These are phyloP conservation scores for Salmacisia buchloeana DNA, from an alignment of 1,284 basidiomycete genomes.

Conservation along the genomic window DNA sequence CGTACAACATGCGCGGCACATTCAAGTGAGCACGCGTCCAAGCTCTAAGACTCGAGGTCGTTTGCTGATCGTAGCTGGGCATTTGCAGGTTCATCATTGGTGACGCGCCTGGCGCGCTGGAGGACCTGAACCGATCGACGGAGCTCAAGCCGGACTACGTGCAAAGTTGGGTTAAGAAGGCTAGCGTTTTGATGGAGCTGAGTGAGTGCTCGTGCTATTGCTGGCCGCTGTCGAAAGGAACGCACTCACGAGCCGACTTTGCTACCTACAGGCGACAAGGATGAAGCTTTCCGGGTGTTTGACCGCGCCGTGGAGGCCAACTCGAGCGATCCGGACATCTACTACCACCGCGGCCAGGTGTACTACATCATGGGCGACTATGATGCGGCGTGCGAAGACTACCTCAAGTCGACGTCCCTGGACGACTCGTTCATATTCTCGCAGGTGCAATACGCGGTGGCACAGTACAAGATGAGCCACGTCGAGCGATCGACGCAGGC, in stretches of 20 bases:
- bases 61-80: too few relatives aligned
- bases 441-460: constrained; percentile 94
- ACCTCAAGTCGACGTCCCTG: constrained; percentile 76
- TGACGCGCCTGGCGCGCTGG: constrained; percentile 76
- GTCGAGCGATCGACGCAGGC: constrained; percentile 76
- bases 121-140: constrained; percentile 74
- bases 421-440: constrained; percentile 84
- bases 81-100: constrained; percentile 69
- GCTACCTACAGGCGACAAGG: constrained; percentile 33
- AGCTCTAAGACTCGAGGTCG: not conserved
- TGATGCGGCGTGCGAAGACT: constrained; percentile 77
- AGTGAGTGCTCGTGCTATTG: constrained; percentile 51
- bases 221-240: not conserved
- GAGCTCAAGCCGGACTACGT: constrained; percentile 69
- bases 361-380: constrained; percentile 94
- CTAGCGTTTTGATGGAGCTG: constrained; percentile 95
- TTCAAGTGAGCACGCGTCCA: constrained; percentile 61
- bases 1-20: constrained; percentile 87
- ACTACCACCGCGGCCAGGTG: constrained; percentile 98
- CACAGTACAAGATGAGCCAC: constrained; percentile 85
- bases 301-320: constrained; percentile 81
- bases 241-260: not conserved
- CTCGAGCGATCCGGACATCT: constrained; percentile 84
- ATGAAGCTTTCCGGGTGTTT: constrained; percentile 81
- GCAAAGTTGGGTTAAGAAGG: constrained; percentile 93